These are phyloP conservation scores for Pseudocercospora fijiensis DNA, from an alignment of 2,329 filamentous ascomycete species.

Conservation along the genomic window DNA sequence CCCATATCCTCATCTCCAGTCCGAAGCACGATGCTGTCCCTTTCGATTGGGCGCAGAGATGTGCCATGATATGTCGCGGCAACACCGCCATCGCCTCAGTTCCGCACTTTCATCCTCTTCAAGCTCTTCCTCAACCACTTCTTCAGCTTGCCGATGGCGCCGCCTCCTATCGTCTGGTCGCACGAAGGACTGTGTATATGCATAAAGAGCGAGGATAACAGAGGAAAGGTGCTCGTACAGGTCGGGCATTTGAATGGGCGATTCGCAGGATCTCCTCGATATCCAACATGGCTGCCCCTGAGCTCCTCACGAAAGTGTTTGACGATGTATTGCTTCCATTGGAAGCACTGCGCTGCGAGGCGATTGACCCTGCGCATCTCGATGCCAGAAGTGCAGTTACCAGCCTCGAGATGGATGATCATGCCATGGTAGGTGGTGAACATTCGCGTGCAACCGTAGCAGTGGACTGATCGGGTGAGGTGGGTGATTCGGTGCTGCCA, in stretches of 20 bases:
- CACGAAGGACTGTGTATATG: not conserved
- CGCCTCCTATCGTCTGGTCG: not conserved
- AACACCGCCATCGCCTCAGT: not conserved
- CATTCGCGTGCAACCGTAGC: conserved; percentile 9
- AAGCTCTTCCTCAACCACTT: not conserved
- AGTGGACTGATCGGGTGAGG: not conserved
- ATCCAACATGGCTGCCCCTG: conserved; percentile 5
- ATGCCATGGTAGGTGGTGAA: conserved; percentile 21
- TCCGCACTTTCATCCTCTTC: not conserved
- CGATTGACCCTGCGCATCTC: conserved; percentile 12
- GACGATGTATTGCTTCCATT: conserved; percentile 19
- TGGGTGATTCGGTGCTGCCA: not conserved
- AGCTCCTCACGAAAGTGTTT: conserved; percentile 10
- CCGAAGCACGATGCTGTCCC: not conserved
- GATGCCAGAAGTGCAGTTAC: conserved; percentile 13
- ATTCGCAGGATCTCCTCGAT: not conserved
- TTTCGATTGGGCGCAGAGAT: not conserved
- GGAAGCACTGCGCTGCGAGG: conserved; percentile 17
- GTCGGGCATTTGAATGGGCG: conserved; percentile 15
- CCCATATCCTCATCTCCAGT: not conserved
- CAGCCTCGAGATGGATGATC: conserved; percentile 21
- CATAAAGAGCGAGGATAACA: not conserved
- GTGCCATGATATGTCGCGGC: not conserved
- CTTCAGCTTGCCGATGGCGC: not conserved
- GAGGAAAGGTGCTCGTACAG: not conserved